Base-by-base conservation (phyloP, 495 filamentous ascomycete genomes). In the Letharia lupina region DNA sequence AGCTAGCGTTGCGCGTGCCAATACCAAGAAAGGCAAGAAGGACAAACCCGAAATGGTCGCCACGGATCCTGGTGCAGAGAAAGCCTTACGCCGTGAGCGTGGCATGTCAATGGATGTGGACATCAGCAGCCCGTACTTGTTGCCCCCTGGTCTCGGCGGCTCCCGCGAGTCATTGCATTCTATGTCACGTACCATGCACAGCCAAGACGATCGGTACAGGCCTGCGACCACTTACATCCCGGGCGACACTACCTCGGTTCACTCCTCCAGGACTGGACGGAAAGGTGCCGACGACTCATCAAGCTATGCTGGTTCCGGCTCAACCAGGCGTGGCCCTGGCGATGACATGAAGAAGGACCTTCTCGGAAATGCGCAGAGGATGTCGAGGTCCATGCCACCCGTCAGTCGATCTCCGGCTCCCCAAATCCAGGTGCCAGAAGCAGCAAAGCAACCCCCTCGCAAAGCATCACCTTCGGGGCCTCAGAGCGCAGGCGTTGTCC, bases 51-150 rank as follows among this genome's bases (percentile, higher is more conserved):
- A 79, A 63, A 80, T 79, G 77, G 70, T 50, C 58, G 66, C 74
- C 59, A 74, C 70, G 13, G 77, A 81, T 57, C 39, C 66, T 20
- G 61, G 41, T 35, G 66, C 73, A 4, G 80, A 83, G 69, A 85
- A 84, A 69, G 62, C 69, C 15, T 66, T 74, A 33, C 83, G 81
- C 60, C 85, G 85, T 64, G 73, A 80, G 37, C 82, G 86, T 54
- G 91, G 93, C 60, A 77, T 97, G 72, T 96, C 93, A 6, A 83
- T 93, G 82, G 88, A 91, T 70, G 82, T 96, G 78, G 87, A 90
- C 68, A 79, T 93, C 39, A 84, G 83, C 41, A 92, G 84, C 68
- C 94, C 94, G 9, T 98, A 97, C 74, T 82, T 98, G 16, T 78
- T 98, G n/a, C 93, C 94, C 2, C 90, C 89, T 0, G 86, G 83